Evolutionary conservation across 495 filamentous ascomycete genomes (phyloP), one percentile per base, ranked within the genome.

Genomic region (Amniculicola lignicola): DNA sequence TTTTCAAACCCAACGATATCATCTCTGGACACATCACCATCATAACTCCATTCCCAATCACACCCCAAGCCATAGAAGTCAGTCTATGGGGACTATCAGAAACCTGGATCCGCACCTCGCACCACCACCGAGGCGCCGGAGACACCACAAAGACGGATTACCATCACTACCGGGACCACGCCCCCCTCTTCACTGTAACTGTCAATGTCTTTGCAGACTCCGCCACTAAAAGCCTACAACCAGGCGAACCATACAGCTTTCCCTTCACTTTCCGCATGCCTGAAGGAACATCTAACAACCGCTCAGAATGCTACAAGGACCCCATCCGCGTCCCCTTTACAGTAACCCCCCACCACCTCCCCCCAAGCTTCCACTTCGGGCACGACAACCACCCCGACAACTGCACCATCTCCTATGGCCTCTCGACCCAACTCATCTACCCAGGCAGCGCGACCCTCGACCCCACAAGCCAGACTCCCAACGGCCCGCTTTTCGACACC

Each of bases 51-150:
- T 21, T 40, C 19, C 28, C 43, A 21, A 37, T 57, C 1, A 57
- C 29, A 9, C 59, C 59, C 4, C 52, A 53, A 22, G 53, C 52
- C 22, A 25, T 62, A 24, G 59, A 62, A 39, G 47, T 57, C 5
- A 29, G 52, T 3, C 42, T 62, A 18, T 57, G 59, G 52, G 59
- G 59, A 22, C 16, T 47, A 18, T 51, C 51, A n/a, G 24, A 40
- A 28, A 39, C 31, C 14, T 62, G 53, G 46, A 51, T 62, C 4
- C 45, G 59, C 3, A 51, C 25, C 10, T 7, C 14, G 10, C n/a
- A n/a, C n/a, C n/a, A n/a, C n/a, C n/a, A n/a, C n/a, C n/a, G n/a
- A n/a, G 4, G 7, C 37, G 28, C 3, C n/a, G 19, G 24, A 24
- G 37, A 29, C 1, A 43, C 29, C 4, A 62, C 24, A 18, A 16